Conservation (phyloP, 2,329 filamentous ascomycete genomes). For the Cercospora sp. region DNA sequence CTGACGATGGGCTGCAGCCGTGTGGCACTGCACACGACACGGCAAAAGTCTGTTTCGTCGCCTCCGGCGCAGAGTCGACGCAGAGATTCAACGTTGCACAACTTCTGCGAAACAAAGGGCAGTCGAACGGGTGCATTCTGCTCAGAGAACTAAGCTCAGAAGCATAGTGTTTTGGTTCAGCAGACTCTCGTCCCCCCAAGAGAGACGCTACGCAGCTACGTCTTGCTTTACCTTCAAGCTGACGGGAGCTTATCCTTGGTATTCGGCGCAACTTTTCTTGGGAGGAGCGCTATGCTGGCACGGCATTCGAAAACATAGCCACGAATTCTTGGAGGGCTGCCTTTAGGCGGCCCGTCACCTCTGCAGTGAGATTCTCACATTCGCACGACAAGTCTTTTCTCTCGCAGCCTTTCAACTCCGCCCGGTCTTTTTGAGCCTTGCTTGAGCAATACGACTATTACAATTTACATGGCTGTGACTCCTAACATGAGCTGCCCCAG, state of each 20-base stretch:
- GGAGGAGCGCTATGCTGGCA: conserved; percentile 4
- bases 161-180: not conserved
- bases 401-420: not conserved
- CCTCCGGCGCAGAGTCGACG: not conserved
- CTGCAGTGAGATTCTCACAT: not conserved
- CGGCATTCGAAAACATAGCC: not conserved
- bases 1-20: conserved; percentile 12
- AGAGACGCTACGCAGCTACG: not conserved
- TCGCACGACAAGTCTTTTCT: not conserved
- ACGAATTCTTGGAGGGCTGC: not conserved
- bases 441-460: not conserved
- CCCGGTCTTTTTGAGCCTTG: not conserved
- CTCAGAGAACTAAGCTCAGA: not conserved
- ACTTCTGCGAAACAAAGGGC: not conserved
- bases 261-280: not conserved
- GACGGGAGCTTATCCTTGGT: not conserved
- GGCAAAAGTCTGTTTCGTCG: not conserved
- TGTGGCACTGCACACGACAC: conserved; percentile 5
- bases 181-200: not conserved
- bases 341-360: not conserved
- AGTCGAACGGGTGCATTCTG: not conserved
- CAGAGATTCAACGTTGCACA: not conserved
- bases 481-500: conserved; percentile 20
- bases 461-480: not conserved
- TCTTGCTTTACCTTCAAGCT: not conserved